phyloP scores from a whole-genome alignment of 805 yeast species.

The Lachancea nothofagi region DNA sequence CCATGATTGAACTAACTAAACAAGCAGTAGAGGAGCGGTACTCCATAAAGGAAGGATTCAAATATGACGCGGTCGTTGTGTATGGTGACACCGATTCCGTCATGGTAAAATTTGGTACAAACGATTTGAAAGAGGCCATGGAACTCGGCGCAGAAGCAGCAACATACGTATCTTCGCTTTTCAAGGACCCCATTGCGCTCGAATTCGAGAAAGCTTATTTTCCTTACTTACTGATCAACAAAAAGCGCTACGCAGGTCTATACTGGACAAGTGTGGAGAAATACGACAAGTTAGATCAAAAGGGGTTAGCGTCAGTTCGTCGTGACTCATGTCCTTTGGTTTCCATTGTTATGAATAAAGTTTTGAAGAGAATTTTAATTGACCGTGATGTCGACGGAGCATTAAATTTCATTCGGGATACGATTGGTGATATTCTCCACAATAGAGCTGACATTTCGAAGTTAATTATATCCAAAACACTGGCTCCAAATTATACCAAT shows the following conservation, averaged over 20 bases:
- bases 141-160: slow-evolving; percentile 93
- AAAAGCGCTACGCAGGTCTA: slow-evolving; percentile 94
- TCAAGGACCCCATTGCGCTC: slow-evolving; percentile 80
- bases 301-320: slow-evolving; percentile 97
- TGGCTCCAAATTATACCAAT: slow-evolving; percentile 88
- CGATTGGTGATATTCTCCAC: slow-evolving; percentile 85
- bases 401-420: slow-evolving; percentile 73
- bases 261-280: slow-evolving; percentile 93
- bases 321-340: slow-evolving; percentile 96
- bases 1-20: slow-evolving; percentile 92
- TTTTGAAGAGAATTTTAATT: slow-evolving; percentile 75
- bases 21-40: slow-evolving; percentile 76
- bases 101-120: slow-evolving; percentile 92
- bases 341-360: slow-evolving; percentile 89
- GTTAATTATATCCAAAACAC: slow-evolving; percentile 87
- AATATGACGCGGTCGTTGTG: slow-evolving; percentile 82
- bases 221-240: slow-evolving; percentile 90
- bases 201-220: slow-evolving; percentile 96
- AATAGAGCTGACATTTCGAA: slow-evolving; percentile 90
- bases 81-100: slow-evolving; percentile 99
- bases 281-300: slow-evolving; percentile 94
- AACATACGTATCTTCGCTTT: slow-evolving; percentile 68
- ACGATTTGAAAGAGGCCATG: slow-evolving; percentile 81
- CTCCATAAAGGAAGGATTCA: slow-evolving; percentile 72
- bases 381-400: slow-evolving; percentile 85